Evolutionary conservation across 352 stramenopile genomes (phyloP), one percentile per base, ranked within the genome.

Genomic region (Globisporangium radiosum): DNA sequence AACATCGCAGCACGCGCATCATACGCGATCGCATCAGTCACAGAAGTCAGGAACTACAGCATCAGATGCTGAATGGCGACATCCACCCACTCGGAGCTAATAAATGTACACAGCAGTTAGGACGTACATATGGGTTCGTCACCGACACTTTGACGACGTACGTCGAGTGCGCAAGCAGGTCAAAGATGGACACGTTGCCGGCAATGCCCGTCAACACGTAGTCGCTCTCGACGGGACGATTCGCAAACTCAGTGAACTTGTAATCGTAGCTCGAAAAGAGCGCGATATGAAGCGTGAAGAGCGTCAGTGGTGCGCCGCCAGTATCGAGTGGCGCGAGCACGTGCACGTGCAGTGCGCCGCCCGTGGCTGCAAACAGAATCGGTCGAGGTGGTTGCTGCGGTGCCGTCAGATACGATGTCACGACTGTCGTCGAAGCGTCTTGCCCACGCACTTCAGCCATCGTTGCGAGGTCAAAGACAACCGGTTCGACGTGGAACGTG

Each of bases 301-400:
- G 39, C 8, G 38, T 63, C 9, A 83, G 55, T 3, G 56, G 15
- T 0, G 52, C 57, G 2, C 78, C 78, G 25, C 78, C 78, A 42
- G 71, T 71, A 25, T 88, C 65, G 4, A 70, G 4, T 17, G 78
- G 72, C 15, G 68, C 66, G 11, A 71, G 5, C 4, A 88, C 43
- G 7, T 59, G 52, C 8, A 88, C 48, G 51, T 73, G 53, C 13
- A 86, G 47, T 6, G 76, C 63, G 14, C 78, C 78, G 42, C 78
- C 78, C 5, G 73, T 86, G 7, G 78, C 70, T 0, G 60, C 60
- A 8, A 71, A 14, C n/a, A 86, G 56, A 5, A 52, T 7, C 10
- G 72, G 70, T 3, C 43, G 44, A 15, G 70, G 72, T 3, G 73
- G 65, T 33, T 52, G 62, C 4, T 43, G 45, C 9, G 78, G 73